These are phyloP conservation scores for Penicillium freii DNA, from an alignment of 2,329 filamentous ascomycete genomes.

Conservation along the genomic window DNA sequence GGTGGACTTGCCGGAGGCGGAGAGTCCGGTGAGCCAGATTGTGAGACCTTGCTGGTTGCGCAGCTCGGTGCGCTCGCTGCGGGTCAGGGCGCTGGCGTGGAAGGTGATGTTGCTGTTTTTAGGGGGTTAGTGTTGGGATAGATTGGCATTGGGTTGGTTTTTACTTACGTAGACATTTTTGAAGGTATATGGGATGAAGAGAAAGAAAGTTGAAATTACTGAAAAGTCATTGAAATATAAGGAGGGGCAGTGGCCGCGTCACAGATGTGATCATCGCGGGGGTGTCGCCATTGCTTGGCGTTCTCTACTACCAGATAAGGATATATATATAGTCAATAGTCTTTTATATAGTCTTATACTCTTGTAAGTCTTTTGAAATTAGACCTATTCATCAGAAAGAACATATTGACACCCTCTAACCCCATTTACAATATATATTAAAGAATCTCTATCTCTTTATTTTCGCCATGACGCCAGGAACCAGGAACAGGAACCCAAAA, in stretches of 20 bases:
- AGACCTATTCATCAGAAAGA: not conserved
- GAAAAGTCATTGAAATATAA: conserved; percentile 7
- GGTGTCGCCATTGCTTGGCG: conserved; percentile 14
- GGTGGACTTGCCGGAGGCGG: conserved; percentile 94
- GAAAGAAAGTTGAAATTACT: not conserved
- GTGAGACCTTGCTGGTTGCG: conserved; percentile 88
- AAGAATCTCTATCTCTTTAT: not conserved
- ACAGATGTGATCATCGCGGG: conserved; percentile 27
- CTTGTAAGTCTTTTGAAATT: not conserved
- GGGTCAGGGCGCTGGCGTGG: conserved; percentile 45
- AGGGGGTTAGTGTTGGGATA: conserved; percentile 4
- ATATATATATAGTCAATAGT: no score
- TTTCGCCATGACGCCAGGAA: conserved; percentile 16
- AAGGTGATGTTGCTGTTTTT: conserved; percentile 46
- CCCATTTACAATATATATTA: not conserved
- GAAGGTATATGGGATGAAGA: conserved; percentile 4
- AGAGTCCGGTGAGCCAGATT: conserved; percentile 96
- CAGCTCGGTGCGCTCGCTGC: conserved; percentile 40
- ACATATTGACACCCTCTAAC: not conserved
- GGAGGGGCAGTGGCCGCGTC: conserved; percentile 19
- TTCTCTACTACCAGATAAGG: not conserved
- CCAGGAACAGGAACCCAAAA: conserved; percentile 15
- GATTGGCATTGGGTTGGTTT: not conserved
- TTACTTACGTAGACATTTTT: conserved; percentile 39
- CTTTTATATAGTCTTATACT: not conserved